A percentile compares a stretch with the other conserved stretches of the same genome.
phyloP scores from a whole-genome alignment of 768 basidiomycete species.

The Calocybe indica region DNA sequence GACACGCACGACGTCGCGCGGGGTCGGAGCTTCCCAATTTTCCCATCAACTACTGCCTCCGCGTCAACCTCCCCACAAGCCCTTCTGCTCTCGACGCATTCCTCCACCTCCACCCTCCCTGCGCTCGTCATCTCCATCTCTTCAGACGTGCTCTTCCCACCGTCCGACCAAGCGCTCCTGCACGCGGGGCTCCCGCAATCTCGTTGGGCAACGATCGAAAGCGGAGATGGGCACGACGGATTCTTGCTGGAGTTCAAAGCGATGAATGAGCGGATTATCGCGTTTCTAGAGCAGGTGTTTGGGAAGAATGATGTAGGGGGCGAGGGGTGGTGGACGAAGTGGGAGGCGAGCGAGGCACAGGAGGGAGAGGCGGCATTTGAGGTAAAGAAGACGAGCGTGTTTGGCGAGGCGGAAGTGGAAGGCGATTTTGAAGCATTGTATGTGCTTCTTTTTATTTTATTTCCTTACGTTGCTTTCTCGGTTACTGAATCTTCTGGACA shows the following conservation, averaged over 20 bases:
- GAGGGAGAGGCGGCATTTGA: slow-evolving; percentile 47
- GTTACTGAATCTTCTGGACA: too few species aligned
- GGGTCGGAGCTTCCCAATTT: too few species aligned
- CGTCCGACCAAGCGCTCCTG: slow-evolving; percentile 80
- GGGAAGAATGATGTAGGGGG: slow-evolving; percentile 27
- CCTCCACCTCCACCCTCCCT: slow-evolving; percentile 33
- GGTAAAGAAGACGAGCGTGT: slow-evolving; percentile 88
- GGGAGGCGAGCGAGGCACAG: slow-evolving; percentile 39
- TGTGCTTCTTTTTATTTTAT: too few species aligned
- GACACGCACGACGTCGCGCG: slow-evolving; percentile 91
- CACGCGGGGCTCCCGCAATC: slow-evolving; percentile 76
- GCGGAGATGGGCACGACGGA: slow-evolving; percentile 92
- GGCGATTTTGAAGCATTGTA: too few species aligned
- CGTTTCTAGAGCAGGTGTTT: slow-evolving; percentile 67
- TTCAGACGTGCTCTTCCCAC: slow-evolving; percentile 92
- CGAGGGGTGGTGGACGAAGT: slow-evolving; percentile 31
- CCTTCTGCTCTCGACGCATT: slow-evolving; percentile 60
- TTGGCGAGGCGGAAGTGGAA: slow-evolving; percentile 96
- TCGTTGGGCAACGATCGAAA: slow-evolving; percentile 75
- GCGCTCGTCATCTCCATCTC: slow-evolving; percentile 87
- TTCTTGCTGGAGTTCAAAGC: slow-evolving; percentile 95
- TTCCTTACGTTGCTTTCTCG: too few species aligned
- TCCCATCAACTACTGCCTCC: slow-evolving; percentile 37
- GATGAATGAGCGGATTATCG: slow-evolving; percentile 74
- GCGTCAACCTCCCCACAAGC: slow-evolving; percentile 40